Evolutionary conservation across 2,329 filamentous ascomycete genomes (phyloP), one percentile per base, ranked within the genome.

Genomic region (Claviceps sp.): DNA sequence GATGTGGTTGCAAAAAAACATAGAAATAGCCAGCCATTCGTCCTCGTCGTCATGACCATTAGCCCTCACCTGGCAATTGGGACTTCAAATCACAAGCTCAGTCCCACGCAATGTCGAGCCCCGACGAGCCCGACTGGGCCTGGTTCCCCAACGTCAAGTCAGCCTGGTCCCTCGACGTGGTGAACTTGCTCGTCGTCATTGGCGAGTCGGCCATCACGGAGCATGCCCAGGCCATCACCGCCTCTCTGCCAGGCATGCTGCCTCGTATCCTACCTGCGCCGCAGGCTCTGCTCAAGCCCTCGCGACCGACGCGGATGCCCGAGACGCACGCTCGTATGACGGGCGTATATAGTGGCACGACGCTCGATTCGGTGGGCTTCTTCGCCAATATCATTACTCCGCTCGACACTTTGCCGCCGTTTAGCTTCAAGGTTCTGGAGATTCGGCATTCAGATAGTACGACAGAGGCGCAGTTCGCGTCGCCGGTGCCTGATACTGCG

Each of bases 181-280:
- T 83, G 53, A 79, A 77, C 38, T 73, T 83, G 34, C 73, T 83
- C 50, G 79, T 79, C 54, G 76, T 83, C 58, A 78, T 82, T 52
- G 79, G 79, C 61, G 79, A 82, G 65, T 74, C 72, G 2, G 74
- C 75, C 18, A 78, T 82, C 55, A 70, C 74, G 44, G 74, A 77
- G 54, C 78, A 82, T 59, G 68, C 74, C 2, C 79, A 82, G 61
- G 70, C 75, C 49, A 73, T 81, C 55, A 81, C 78, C 2, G 73
- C 78, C n/a, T 78, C 76, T 9, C 70, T 72, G 55, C 70, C 78
- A 37, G 79, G 77, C 57, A 70, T 78, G 41, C 67, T 82, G 3
- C 80, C 80, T 30, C 74, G 79, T 48, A 72, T 83, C 49, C 72
- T 83, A 30, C 80, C 79, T 8, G 80, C 80, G 1, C 79, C 80